Conservation (phyloP, 2,329 filamentous ascomycete genomes). For the Alternaria ventricosa region DNA sequence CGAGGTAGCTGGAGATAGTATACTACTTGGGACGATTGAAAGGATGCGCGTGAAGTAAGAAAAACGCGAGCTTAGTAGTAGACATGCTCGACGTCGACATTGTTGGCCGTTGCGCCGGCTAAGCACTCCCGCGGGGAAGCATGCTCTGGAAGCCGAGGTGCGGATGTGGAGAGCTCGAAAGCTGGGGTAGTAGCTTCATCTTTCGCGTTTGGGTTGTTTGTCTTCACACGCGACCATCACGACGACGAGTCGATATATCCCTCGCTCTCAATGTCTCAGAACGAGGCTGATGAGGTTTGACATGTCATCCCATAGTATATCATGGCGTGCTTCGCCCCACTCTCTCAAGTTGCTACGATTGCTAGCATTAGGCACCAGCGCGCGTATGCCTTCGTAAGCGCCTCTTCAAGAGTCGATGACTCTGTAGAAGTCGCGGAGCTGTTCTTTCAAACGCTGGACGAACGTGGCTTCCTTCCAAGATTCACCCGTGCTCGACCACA, state of each 20-base stretch:
- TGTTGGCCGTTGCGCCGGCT: slow-evolving; percentile 33
- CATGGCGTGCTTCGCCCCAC: neutral
- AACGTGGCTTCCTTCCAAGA: neutral
- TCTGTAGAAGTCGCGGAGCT: neutral
- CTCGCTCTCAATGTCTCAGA: neutral
- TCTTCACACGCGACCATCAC: neutral
- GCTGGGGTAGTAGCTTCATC: neutral
- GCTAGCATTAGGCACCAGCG: neutral
- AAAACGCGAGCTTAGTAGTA: neutral
- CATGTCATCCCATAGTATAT: neutral
- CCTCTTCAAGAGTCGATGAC: neutral
- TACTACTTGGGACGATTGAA: slow-evolving; percentile 1
- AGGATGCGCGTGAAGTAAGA: neutral
- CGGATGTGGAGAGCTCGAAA: slow-evolving; percentile 7
- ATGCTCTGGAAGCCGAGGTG: slow-evolving; percentile 38
- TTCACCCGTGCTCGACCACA: neutral
- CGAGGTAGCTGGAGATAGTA: neutral
- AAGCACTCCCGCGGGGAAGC: slow-evolving; percentile 41
- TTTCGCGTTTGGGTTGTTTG: neutral
- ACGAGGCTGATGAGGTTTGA: neutral
- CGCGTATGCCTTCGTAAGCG: neutral
- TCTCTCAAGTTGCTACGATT: neutral
- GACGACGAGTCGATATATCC: neutral
- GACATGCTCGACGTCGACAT: slow-evolving; percentile 41
- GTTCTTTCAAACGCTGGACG: neutral